Base-by-base conservation (phyloP, 805 yeast species). In the Hanseniaspora vineae region DNA sequence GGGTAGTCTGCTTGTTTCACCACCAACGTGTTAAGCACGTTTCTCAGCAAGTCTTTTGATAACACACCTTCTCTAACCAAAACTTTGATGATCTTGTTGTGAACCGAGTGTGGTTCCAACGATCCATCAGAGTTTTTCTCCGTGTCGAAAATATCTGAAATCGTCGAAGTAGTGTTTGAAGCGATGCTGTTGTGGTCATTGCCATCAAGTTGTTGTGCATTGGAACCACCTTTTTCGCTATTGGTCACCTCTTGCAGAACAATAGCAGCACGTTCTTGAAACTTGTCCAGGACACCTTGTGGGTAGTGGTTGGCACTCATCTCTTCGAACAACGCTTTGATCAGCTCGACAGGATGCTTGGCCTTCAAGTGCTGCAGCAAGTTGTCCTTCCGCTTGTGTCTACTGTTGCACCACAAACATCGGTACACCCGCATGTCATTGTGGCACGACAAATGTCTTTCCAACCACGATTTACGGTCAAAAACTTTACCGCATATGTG, bases 361-460 rank as follows among this genome's bases (percentile, higher is more conserved):
- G 59, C 44, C 45, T 58, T 59, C 57, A 62, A 56, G 45, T 62
- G 66, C 45, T 62, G 62, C 29, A 60, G 48, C 6, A 62, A 48
- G 46, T 62, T 62, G 47, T 62, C 66, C 50, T 59, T 59, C 43
- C 66, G 52, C 51, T 62, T 62, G 48, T 62, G 66, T 43, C 55
- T 58, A 42, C 61, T 56, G 32, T 52, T 47, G 44, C 66, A 62
- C 60, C 60, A 58, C 2, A 60, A 59, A 51, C 66, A 62, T 17
- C 50, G 44, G 42, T 54, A 60, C 18, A 56, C 58, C 42, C 61
- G 54, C 17, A 52, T 52, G 33, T 54, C 49, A 1, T 62, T 56
- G 44, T 62, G 66, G 14, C 62, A 56, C n/a, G 60, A 42, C 12
- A 58, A 45, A 46, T 62, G 65, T 42, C 66, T 52, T 47, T 57